Base-by-base conservation (phyloP, 345 rosid species). In the Linum lewisii region DNA sequence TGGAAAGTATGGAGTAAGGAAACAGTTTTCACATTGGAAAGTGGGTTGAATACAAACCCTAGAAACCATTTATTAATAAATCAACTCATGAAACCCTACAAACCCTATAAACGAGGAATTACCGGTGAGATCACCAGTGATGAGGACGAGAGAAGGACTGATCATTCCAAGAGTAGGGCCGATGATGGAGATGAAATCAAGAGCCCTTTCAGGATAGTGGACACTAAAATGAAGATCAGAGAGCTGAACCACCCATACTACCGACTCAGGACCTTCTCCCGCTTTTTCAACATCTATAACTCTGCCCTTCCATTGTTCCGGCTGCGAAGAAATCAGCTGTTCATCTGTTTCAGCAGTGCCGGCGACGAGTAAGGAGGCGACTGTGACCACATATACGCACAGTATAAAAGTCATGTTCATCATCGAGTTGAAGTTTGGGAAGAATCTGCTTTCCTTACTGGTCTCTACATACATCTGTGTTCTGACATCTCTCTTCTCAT, bases 161-260 rank as follows among this genome's bases (percentile, higher is more conserved):
- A 89, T 87, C 64, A 82, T 59, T 69, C 86, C 73, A 52, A 93
- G 89, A 71, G 83, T 81, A 37, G 88, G 81, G 7, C 81, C 87
- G n/a, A 86, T 66, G 24, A 75, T 60, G 47, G 63, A 69, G 57
- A 51, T 77, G 73, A 93, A 93, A 61, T 87, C 85, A 19, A 71
- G 63, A 56, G 97, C 97, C 75, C 97, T 83, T 18, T 83, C 79
- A 25, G 97, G 97, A 19, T 85, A 81, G 75, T 85, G 91, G 59
- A 89, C 94, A 57, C 99, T 93, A 81, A 93, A 92, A 73, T 93
- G 99, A 66, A 88, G 99, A 81, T 93, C 99, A 50, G 99, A 93
- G 22, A 93, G 81, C 78, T 93, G 99, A 70, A 93, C 99, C 38
- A 76, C 82, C 99, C 95, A 88, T 24, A 85, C 68, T 73, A 86